Evolutionary conservation across 2,329 filamentous ascomycete species (phyloP).

Genomic region (Apiospora hydei): DNA sequence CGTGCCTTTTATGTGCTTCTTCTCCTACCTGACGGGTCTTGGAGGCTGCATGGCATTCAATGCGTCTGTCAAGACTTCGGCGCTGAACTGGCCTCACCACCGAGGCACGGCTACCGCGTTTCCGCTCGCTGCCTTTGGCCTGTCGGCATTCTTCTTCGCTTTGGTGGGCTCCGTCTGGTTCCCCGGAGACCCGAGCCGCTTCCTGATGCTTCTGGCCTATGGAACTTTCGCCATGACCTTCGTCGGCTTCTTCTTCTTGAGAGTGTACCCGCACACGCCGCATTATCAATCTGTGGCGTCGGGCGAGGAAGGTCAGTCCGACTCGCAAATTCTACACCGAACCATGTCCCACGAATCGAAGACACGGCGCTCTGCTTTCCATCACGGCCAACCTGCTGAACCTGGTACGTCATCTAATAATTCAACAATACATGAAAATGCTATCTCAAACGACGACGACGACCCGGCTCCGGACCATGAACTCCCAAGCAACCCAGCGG

Average conservation of each 20-base stretch:
- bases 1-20: slow-evolving; percentile 75
- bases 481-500: slow-evolving; percentile 31
- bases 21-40: slow-evolving; percentile 83
- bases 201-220: slow-evolving; percentile 79
- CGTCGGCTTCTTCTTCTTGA: slow-evolving; percentile 83
- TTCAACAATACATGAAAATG: slow-evolving; percentile 40
- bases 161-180: slow-evolving; percentile 78
- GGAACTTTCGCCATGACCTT: slow-evolving; percentile 82
- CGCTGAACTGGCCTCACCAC: slow-evolving; percentile 89
- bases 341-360: slow-evolving; percentile 53
- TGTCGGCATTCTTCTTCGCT: slow-evolving; percentile 97
- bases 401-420: slow-evolving; percentile 67
- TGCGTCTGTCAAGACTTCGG: slow-evolving; percentile 84
- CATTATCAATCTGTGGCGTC: slow-evolving; percentile 64
- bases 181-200: slow-evolving; percentile 81
- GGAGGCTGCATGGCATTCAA: slow-evolving; percentile 93
- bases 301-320: slow-evolving; percentile 43
- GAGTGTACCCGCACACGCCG: slow-evolving; percentile 66
- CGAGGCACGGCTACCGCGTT: slow-evolving; percentile 94
- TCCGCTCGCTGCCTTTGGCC: slow-evolving; percentile 87
- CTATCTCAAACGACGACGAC: slow-evolving; percentile 36
- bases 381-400: slow-evolving; percentile 56
- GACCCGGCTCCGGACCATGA: slow-evolving; percentile 33
- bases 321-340: slow-evolving; percentile 50
- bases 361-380: slow-evolving; percentile 46